phyloP scores from a whole-genome alignment of 2,329 filamentous ascomycete species.

The Penicillium aurantiogriseum region DNA sequence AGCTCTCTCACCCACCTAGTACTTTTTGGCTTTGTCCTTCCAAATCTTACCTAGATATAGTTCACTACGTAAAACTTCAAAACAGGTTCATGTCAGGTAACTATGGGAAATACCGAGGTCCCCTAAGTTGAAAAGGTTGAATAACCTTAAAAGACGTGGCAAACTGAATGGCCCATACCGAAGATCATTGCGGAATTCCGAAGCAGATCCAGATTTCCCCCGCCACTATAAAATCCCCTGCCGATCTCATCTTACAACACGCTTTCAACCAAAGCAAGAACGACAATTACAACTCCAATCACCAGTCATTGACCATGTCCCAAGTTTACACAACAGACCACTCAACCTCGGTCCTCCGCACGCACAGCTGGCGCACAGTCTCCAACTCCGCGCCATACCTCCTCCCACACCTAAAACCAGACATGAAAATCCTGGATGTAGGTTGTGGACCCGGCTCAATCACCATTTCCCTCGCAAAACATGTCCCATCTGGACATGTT shows the following conservation, averaged over 20 bases:
- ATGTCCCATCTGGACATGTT: conserved; percentile 40
- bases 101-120: background rate
- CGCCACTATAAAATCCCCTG: background rate
- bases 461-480: conserved; percentile 40
- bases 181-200: conserved; percentile 2
- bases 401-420: conserved; percentile 36
- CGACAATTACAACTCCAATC: background rate
- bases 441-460: conserved; percentile 49
- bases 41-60: too few species aligned
- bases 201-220: background rate
- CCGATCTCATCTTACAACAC: background rate
- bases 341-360: conserved; percentile 36
- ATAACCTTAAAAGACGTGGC: background rate
- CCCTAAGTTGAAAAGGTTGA: background rate
- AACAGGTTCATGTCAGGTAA: too few species aligned
- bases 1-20: background rate
- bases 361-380: conserved; percentile 38
- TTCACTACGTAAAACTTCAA: background rate
- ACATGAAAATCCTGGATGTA: conserved; percentile 44
- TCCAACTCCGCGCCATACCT: conserved; percentile 42
- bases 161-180: background rate
- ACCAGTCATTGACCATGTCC: conserved; percentile 1
- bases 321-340: conserved; percentile 42
- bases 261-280: background rate
- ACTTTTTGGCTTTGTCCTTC: background rate